phyloP scores from a whole-genome alignment of 2,329 filamentous ascomycete genomes.

The Acephala macrosclerotiorum region DNA sequence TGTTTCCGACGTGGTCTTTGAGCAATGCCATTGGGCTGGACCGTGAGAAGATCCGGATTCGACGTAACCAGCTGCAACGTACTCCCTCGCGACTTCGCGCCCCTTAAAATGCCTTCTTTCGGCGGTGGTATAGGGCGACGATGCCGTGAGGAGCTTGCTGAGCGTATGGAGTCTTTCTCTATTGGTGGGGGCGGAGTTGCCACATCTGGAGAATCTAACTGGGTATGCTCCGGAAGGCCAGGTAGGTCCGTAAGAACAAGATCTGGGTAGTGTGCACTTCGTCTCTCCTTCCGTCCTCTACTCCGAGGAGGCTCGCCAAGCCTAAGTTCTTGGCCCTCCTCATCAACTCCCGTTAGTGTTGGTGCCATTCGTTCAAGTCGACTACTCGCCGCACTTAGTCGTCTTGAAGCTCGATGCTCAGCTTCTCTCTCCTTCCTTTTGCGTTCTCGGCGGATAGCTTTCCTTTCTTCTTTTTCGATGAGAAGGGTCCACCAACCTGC shows the following conservation, averaged over 20 bases:
- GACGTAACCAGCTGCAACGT: constrained; percentile 83
- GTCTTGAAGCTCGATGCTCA: constrained; percentile 79
- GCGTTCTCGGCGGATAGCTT: constrained; percentile 78
- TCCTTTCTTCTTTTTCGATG: constrained; percentile 92
- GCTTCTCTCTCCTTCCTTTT: constrained; percentile 86
- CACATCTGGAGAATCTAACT: constrained; percentile 43
- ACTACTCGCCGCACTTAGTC: constrained; percentile 89
- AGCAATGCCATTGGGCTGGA: constrained; percentile 48
- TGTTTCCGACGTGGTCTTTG: constrained; percentile 57
- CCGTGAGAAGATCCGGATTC: constrained; percentile 66
- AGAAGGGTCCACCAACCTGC: constrained; percentile 97
- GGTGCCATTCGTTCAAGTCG: constrained; percentile 83
- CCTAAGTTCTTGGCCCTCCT: constrained; percentile 64
- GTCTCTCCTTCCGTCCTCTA: constrained; percentile 79
- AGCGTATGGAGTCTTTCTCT: constrained; percentile 80
- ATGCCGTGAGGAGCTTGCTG: constrained; percentile 78
- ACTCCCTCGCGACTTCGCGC: constrained; percentile 78
- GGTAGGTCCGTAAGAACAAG: constrained; percentile 78
- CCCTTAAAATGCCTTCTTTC: constrained; percentile 76
- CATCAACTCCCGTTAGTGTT: constrained; percentile 78
- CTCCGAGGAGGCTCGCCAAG: constrained; percentile 67
- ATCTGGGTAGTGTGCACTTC: constrained; percentile 71
- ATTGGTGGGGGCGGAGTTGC: constrained; percentile 70
- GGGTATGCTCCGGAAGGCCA: constrained; percentile 69
- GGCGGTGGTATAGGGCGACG: constrained; percentile 82